These are phyloP conservation scores for Talaromyces sp. DNA, from an alignment of 2,329 filamentous ascomycete species.

Conservation along the genomic window DNA sequence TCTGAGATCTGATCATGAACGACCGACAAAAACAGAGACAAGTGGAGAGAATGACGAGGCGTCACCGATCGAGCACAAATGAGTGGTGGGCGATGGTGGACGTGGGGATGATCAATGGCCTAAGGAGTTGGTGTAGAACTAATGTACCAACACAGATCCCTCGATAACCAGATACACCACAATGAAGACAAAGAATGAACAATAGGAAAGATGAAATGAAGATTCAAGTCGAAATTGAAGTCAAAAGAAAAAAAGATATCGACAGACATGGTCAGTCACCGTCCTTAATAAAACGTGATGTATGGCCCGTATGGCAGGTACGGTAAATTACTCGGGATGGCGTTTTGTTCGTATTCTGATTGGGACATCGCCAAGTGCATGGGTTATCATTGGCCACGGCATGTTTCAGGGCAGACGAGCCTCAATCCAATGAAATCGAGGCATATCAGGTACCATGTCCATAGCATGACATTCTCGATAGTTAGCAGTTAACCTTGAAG, in stretches of 20 bases:
- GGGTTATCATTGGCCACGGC: not conserved
- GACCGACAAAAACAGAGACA: not conserved
- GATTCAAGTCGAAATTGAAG: not conserved
- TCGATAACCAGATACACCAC: not conserved
- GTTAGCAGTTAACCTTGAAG: no score
- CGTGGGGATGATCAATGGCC: conserved; percentile 5
- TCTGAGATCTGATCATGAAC: not conserved
- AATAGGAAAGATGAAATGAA: not conserved
- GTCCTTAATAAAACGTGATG: not conserved
- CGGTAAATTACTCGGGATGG: conserved; percentile 7
- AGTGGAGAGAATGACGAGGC: conserved; percentile 1
- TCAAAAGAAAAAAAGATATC: not conserved
- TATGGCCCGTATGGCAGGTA: not conserved
- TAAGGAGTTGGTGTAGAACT: not conserved
- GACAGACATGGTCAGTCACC: not conserved
- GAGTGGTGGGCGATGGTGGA: not conserved
- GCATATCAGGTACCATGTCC: not conserved
- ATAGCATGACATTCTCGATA: not conserved
- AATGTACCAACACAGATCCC: not conserved
- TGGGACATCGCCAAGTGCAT: no score
- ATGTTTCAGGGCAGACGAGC: conserved; percentile 6
- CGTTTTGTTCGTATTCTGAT: not conserved
- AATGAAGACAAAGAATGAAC: not conserved
- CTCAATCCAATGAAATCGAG: not conserved
- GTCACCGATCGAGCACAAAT: not conserved